Base-by-base conservation (phyloP, 1,284 basidiomycete species). In the Chalciporus piperatoides region DNA sequence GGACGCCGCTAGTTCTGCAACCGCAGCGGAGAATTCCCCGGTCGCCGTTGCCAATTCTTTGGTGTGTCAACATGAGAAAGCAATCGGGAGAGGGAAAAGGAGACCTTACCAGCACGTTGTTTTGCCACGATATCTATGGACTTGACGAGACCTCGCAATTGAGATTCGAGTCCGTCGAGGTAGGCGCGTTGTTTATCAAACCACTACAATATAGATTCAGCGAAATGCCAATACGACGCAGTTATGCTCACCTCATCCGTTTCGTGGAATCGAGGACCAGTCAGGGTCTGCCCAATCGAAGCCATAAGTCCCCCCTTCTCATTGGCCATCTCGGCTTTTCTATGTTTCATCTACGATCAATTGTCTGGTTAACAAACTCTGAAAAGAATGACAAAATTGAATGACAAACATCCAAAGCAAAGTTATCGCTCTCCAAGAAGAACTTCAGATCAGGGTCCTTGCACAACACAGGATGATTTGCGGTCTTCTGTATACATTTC, bases 191-290 rank as follows among this genome's bases (percentile, higher is more conserved):
- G 88, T 56, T 82, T 80, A 61, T 97, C 92, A 61, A 98, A 99
- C 93, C 94, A 99, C 81, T 92, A 52, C 30, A 45, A 38, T 21
- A 48, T 30, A 27, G 7, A 49, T 33, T 49, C 41, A 10, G 10
- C 42, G 9, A 40, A 35, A 4, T 5, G 19, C 39, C 30, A 32
- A 14, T 14, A 19, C 6, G 14, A 2, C 14, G 44, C 28, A 23
- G 37, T 36, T 40, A 44, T 46, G 45, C 73, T 51, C 58, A 88
- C 90, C 69, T 97, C 94, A 63, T 99, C 96, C 12, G 84, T 89
- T 70, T 99, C 96, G 57, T 90, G 78, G 67, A 96, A 99, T 48
- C 88, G 82, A 7, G 90, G 83, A 1, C 92, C 93, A 8, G 88
- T 71, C 47, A 94, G 73, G 0, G 81, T 80, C 62, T 90, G 88